A percentile compares a stretch with the other conserved stretches of the same genome.
These are phyloP conservation scores for Pulveroboletus sp. DNA, from an alignment of 768 basidiomycete species.

Conservation along the genomic window DNA sequence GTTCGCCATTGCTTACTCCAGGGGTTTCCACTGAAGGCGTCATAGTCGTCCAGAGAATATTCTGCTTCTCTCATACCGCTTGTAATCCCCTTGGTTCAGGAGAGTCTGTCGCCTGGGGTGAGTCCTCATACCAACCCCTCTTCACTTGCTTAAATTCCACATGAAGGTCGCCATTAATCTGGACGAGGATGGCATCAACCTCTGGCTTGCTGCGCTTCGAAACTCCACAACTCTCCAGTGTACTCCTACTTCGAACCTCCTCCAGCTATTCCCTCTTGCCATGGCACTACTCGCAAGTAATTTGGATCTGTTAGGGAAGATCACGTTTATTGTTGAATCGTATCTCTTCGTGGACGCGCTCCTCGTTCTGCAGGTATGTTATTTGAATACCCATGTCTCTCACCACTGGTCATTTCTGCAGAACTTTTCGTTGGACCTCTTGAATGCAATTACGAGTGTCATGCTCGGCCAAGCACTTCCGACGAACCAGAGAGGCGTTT, in stretches of 20 bases:
- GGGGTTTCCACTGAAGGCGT: not conserved
- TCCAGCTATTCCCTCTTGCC: constrained; percentile 62
- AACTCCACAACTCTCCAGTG: constrained; percentile 54
- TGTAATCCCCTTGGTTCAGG: constrained; percentile 59
- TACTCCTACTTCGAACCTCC: constrained; percentile 46
- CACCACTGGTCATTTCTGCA: constrained; percentile 24
- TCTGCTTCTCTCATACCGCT: constrained; percentile 52
- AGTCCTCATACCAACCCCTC: constrained; percentile 12
- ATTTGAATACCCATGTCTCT: not conserved
- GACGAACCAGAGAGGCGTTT: constrained; percentile 57
- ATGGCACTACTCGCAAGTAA: constrained; percentile 60
- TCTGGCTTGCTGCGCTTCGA: constrained; percentile 71
- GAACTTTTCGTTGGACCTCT: constrained; percentile 53
- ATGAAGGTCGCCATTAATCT: constrained; percentile 59
- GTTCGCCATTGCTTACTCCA: constrained; percentile 6
- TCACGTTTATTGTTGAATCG: constrained; percentile 64
- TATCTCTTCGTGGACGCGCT: constrained; percentile 72
- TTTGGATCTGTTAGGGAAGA: constrained; percentile 67
- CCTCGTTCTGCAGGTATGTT: constrained; percentile 56
- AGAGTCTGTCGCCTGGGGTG: constrained; percentile 57
- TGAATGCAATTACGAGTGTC: constrained; percentile 50
- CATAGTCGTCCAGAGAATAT: constrained; percentile 61
- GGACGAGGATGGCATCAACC: constrained; percentile 70
- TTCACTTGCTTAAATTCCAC: not conserved
- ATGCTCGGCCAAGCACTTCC: constrained; percentile 45